Evolutionary conservation across 805 yeast genomes (phyloP).

Genomic region (Candida yuanshanica): DNA sequence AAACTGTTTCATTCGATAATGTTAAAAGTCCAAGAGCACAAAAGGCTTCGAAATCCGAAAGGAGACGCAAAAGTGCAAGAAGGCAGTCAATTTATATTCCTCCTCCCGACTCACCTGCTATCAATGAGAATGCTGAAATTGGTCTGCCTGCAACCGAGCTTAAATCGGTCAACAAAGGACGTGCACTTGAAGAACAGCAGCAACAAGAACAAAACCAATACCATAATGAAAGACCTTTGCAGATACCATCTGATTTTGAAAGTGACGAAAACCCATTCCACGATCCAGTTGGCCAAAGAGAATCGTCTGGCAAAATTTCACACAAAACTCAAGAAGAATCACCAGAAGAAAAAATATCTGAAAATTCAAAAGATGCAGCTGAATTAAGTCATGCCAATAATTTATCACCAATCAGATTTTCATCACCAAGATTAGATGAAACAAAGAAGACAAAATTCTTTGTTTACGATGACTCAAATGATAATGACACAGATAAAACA

Average conservation of each 20-base stretch:
- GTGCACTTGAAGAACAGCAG: constrained; percentile 1
- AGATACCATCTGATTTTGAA: constrained; percentile 1
- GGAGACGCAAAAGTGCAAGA: constrained; percentile 34
- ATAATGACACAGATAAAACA: constrained; percentile 1
- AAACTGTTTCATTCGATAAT: constrained; percentile 22
- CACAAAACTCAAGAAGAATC: neutral
- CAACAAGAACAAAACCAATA: neutral
- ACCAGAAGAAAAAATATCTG: neutral
- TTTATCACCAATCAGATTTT: constrained; percentile 20
- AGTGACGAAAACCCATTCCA: neutral
- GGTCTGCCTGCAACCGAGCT: constrained; percentile 1
- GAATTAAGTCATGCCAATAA: constrained; percentile 16
- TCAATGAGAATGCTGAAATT: neutral
- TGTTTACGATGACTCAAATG: constrained; percentile 21
- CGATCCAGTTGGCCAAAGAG: neutral
- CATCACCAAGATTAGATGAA: constrained; percentile 12
- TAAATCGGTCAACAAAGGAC: neutral
- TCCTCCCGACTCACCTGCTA: constrained; percentile 14
- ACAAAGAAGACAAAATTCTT: constrained; percentile 8
- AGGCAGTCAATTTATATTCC: constrained; percentile 36
- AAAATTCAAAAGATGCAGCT: neutral
- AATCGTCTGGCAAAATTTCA: neutral
- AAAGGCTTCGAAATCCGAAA: constrained; percentile 18
- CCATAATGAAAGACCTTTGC: constrained; percentile 1
- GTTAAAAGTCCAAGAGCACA: constrained; percentile 19